A percentile compares a stretch with the other conserved stretches of the same genome.
These are phyloP conservation scores for Stylonectria norvegica DNA, from an alignment of 2,329 filamentous ascomycete genomes.

Conservation along the genomic window DNA sequence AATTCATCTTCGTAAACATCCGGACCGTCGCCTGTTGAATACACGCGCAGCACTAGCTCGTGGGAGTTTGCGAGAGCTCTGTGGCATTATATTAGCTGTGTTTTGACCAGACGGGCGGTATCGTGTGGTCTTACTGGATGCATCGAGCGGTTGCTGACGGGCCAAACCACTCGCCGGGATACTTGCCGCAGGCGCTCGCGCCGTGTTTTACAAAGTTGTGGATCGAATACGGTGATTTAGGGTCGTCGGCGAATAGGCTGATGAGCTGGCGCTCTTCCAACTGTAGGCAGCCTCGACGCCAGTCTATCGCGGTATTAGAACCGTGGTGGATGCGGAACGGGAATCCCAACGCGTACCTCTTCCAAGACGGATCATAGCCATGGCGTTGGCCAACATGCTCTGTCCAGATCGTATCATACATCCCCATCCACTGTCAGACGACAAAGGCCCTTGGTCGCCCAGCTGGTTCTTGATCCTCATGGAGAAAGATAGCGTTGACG, in stretches of 20 bases:
- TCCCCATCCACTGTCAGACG: conserved; percentile 93
- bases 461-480: conserved; percentile 82
- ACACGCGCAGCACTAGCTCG: conserved; percentile 68
- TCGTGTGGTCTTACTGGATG: conserved; percentile 67
- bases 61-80: conserved; percentile 73
- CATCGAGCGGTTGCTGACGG: conserved; percentile 94
- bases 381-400: conserved; percentile 82
- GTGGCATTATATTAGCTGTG: background rate
- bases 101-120: background rate
- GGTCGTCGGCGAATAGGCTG: conserved; percentile 81
- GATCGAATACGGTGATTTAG: conserved; percentile 84
- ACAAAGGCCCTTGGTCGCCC: conserved; percentile 75
- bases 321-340: background rate
- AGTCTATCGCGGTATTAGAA: conserved; percentile 48
- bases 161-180: conserved; percentile 97
- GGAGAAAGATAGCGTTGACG: conserved; percentile 70
- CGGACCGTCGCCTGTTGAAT: conserved; percentile 82
- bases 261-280: conserved; percentile 68
- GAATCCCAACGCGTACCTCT: conserved; percentile 56
- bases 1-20: conserved; percentile 93
- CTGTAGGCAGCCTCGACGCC: conserved; percentile 62
- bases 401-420: conserved; percentile 99
- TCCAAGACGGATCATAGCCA: conserved; percentile 69
- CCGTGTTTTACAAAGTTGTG: conserved; percentile 92
- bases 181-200: conserved; percentile 82